Conservation (phyloP, 257 asterid genomes). For the Anisodus tanguticus region DNA sequence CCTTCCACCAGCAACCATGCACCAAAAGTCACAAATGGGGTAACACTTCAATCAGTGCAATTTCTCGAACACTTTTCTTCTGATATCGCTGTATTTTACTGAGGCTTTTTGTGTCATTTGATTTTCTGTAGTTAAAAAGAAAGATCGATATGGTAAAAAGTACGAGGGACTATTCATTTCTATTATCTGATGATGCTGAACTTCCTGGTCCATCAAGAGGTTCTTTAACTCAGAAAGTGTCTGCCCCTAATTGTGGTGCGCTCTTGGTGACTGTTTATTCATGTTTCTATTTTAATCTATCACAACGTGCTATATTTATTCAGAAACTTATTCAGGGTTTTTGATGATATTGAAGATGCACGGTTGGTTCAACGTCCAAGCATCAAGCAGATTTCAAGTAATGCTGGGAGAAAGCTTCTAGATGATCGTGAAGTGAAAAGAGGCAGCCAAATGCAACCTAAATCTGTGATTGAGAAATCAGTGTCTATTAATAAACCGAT, state of each 20-base stretch:
- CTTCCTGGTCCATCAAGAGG: slow-evolving; percentile 59
- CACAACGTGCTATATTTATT: slow-evolving; percentile 45
- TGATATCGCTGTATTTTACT: slow-evolving; percentile 29
- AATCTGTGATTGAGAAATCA: slow-evolving; percentile 44
- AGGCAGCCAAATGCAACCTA: slow-evolving; percentile 50
- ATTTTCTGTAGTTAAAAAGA: slow-evolving; percentile 55
- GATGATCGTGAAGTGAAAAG: slow-evolving; percentile 52
- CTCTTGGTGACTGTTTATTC: slow-evolving; percentile 34
- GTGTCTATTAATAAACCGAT: slow-evolving; percentile 41
- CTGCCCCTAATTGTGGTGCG: slow-evolving; percentile 72
- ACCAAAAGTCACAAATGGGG: slow-evolving; percentile 64
- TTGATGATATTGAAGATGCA: slow-evolving; percentile 77
- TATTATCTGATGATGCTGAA: slow-evolving; percentile 79
- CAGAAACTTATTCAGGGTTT: slow-evolving; percentile 75
- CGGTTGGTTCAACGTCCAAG: slow-evolving; percentile 50
- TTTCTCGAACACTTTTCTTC: background rate
- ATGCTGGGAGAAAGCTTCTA: slow-evolving; percentile 49
- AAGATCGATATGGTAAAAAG: slow-evolving; percentile 73
- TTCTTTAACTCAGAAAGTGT: slow-evolving; percentile 51
- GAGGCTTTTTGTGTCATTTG: background rate
- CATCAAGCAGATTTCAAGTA: slow-evolving; percentile 45
- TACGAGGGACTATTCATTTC: slow-evolving; percentile 91
- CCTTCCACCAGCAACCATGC: slow-evolving; percentile 43
- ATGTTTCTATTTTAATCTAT: slow-evolving; percentile 36
- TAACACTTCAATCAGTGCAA: slow-evolving; percentile 34